phyloP scores from a whole-genome alignment of 352 stramenopile genomes.

The Pythium sukuiense region DNA sequence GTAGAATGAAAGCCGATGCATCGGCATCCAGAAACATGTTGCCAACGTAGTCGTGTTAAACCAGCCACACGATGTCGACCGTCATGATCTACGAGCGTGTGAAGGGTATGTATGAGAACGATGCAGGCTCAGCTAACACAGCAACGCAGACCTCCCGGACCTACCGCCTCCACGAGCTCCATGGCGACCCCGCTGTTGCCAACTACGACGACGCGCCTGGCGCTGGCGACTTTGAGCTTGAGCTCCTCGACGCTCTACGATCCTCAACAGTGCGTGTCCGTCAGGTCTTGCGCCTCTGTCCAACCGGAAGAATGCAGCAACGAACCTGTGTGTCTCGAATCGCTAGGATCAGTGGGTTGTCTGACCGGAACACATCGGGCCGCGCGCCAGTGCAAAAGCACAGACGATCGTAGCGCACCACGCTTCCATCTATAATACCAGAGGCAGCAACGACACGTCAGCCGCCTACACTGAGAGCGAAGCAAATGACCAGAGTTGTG shows the following conservation, averaged over 20 bases:
- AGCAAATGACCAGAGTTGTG: background rate
- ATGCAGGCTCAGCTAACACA: too few species aligned
- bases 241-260: slow-evolving; percentile 8
- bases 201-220: slow-evolving; percentile 5
- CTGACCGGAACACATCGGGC: background rate
- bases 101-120: too few species aligned
- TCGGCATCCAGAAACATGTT: slow-evolving; percentile 21
- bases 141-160: background rate
- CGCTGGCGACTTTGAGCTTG: background rate
- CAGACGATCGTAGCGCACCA: slow-evolving; percentile 3
- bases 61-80: slow-evolving; percentile 11
- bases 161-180: slow-evolving; percentile 15
- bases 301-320: background rate
- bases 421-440: background rate
- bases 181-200: slow-evolving; percentile 13
- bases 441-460: background rate
- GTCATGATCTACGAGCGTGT: background rate
- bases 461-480: background rate
- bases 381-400: slow-evolving; percentile 13
- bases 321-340: slow-evolving; percentile 16
- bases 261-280: too few species aligned
- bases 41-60: slow-evolving; percentile 15
- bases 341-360: slow-evolving; percentile 9
- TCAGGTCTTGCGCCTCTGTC: background rate
- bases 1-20: slow-evolving; percentile 12